phyloP scores from a whole-genome alignment of 306 rosid species.

The Acacia acuminata region DNA sequence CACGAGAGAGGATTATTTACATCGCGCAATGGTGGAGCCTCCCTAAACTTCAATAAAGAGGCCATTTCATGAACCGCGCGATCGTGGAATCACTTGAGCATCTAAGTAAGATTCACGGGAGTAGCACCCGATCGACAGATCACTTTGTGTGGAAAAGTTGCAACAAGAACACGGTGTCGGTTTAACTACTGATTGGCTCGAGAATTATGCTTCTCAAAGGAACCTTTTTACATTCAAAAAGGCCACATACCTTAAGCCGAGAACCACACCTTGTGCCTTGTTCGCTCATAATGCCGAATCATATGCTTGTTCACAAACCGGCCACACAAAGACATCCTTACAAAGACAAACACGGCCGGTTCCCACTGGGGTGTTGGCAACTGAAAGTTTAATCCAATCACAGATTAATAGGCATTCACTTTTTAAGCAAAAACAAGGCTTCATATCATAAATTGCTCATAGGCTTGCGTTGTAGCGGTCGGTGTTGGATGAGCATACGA shows the following conservation, averaged over 20 bases:
- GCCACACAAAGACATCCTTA: conserved; percentile 79
- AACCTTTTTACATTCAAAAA: neutral
- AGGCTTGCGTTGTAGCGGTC: neutral
- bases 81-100: no score
- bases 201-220: neutral
- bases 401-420: neutral
- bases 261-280: conserved; percentile 62
- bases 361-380: conserved; percentile 84
- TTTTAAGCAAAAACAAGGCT: neutral
- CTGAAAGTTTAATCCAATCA: conserved; percentile 29
- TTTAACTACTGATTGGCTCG: neutral
- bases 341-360: conserved; percentile 82
- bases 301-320: conserved; percentile 89
- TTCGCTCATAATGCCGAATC: conserved; percentile 57
- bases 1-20: no score
- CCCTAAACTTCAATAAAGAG: no score
- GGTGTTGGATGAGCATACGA: no score
- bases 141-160: conserved; percentile 13
- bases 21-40: no score
- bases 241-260: conserved; percentile 68
- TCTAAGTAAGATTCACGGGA: no score
- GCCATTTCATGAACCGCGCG: no score
- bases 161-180: neutral
- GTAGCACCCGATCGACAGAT: no score
- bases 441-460: neutral